Evolutionary conservation across 352 stramenopile species (phyloP).

Genomic region (Globisporangium camurandrum): DNA sequence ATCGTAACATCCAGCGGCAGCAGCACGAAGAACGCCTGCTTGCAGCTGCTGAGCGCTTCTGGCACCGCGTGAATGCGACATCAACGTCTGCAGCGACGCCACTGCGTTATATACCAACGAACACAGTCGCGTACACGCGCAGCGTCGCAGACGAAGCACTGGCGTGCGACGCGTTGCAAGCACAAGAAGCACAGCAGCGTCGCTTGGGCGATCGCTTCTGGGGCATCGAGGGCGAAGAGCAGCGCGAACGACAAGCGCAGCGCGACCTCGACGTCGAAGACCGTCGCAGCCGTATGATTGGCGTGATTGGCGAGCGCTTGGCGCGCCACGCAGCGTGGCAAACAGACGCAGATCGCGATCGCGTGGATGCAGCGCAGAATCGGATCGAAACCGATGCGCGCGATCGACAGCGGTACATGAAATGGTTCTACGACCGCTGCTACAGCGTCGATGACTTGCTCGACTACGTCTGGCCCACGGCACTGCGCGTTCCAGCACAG

Average conservation of each 20-base stretch:
- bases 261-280: slow-evolving; percentile 33
- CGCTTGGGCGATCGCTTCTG: slow-evolving; percentile 41
- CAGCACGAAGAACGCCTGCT: slow-evolving; percentile 36
- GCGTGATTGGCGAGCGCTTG: slow-evolving; percentile 13
- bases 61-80: slow-evolving; percentile 29
- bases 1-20: slow-evolving; percentile 32
- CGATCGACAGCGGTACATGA: slow-evolving; percentile 39
- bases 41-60: slow-evolving; percentile 28
- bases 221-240: slow-evolving; percentile 52
- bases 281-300: slow-evolving; percentile 25
- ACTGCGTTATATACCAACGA: slow-evolving; percentile 15
- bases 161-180: slow-evolving; percentile 23
- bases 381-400: slow-evolving; percentile 26
- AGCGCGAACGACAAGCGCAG: slow-evolving; percentile 20
- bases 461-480: slow-evolving; percentile 39
- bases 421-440: slow-evolving; percentile 57
- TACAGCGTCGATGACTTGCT: slow-evolving; percentile 49
- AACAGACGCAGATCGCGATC: slow-evolving; percentile 17
- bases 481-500: slow-evolving; percentile 15
- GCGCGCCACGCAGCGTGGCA: slow-evolving; percentile 26
- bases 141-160: slow-evolving; percentile 20
- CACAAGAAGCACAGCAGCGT: slow-evolving; percentile 37
- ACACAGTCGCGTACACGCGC: slow-evolving; percentile 18
- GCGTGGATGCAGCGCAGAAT: slow-evolving; percentile 10
- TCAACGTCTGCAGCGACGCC: slow-evolving; percentile 13